Conservation (phyloP, 768 basidiomycete genomes). For the Lactarius sanguifluus region DNA sequence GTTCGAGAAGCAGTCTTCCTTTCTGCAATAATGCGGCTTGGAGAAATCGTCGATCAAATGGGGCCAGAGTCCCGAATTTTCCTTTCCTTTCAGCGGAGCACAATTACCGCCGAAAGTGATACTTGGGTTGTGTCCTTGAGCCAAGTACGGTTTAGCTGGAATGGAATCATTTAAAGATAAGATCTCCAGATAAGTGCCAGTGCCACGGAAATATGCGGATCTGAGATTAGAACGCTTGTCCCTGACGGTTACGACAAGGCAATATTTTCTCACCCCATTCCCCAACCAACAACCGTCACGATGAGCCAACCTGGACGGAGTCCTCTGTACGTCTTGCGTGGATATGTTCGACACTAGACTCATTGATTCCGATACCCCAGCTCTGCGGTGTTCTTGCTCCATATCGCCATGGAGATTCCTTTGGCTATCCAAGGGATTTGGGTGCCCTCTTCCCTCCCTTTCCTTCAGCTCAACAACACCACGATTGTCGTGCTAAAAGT, state of each 20-base stretch:
- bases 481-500: constrained; percentile 76
- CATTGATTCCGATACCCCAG: constrained; percentile 37
- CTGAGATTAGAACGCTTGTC: constrained; percentile 1
- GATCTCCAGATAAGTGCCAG: not conserved
- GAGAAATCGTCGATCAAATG: constrained; percentile 21
- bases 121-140: not conserved
- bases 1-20: constrained; percentile 6
- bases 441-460: constrained; percentile 62
- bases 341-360: not conserved
- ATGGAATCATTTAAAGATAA: not conserved
- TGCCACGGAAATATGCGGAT: constrained; percentile 2
- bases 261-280: constrained; percentile 5
- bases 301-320: constrained; percentile 32
- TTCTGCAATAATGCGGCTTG: constrained; percentile 13
- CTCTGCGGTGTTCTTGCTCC: constrained; percentile 70
- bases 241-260: constrained; percentile 9
- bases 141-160: not conserved
- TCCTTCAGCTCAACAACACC: constrained; percentile 81
- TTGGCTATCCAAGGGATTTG: constrained; percentile 75
- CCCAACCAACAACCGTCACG: not conserved
- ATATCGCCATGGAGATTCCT: constrained; percentile 77
- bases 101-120: constrained; percentile 8
- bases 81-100: not conserved
- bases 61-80: not conserved
- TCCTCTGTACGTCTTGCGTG: constrained; percentile 25